Evolutionary conservation across 2,329 filamentous ascomycete species (phyloP), one percentile per base, ranked within the genome.

Genomic region (Plectosphaerella sp.): DNA sequence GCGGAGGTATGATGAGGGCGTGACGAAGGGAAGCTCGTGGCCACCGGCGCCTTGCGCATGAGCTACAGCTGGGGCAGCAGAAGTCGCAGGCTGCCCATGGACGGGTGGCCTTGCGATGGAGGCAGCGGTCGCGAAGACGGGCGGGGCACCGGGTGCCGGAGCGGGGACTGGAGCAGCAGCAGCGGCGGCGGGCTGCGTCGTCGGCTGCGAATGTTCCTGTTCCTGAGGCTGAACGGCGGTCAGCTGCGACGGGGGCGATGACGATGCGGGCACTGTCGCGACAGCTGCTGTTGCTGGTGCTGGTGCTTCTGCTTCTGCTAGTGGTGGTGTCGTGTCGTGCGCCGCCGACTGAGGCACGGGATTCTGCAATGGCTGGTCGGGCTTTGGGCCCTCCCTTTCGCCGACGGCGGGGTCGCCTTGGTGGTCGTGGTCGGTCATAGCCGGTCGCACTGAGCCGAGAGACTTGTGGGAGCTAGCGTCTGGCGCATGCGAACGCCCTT

Each of bases 1-100:
- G 52, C 71, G 72, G 56, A 84, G 75, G 67, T 83, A 83, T 51
- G 79, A 83, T 55, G 79, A 83, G 55, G 81, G 81, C 67, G 78
- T 76, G 62, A 82, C 80, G 67, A 82, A 81, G 57, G 76, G 77
- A 62, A 80, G 76, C 66, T 80, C 71, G 67, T 74, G 72, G 67
- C 72, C 68, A 53, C 63, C 41, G 41, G 41, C 41, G 16, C 41
- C 39, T 45, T 33, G 48, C 12, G 37, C 48, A 61, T 65, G 65
- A 16, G 48, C 25, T 43, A 28, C 60, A 24, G 52, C 59, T 49
- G 53, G 57, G 36, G 49, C 51, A 52, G 55, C 11, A 50, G 51
- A 22, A 24, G 20, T 37, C 35, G 47, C 35, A 14, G 47, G 35
- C 11, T 48, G 47, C n/a, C 20, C 47, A 25, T 48, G 47, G 35